These are phyloP conservation scores for Endogone sp. DNA, from an alignment of 192 early-diverging fungal genomes.

Conservation along the genomic window DNA sequence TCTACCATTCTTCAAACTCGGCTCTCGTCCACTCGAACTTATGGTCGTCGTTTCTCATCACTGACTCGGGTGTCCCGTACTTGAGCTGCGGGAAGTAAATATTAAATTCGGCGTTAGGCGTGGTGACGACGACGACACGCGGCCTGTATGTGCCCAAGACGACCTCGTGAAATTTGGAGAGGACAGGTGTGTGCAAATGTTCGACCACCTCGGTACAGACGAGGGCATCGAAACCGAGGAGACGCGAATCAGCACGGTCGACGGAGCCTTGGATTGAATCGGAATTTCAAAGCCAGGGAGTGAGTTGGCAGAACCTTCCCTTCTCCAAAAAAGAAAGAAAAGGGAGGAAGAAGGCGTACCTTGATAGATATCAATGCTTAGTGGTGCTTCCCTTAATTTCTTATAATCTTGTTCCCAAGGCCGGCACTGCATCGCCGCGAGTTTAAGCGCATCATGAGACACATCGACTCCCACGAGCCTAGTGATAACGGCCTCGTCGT, in stretches of 20 bases:
- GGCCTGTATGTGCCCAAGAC: conserved; percentile 70
- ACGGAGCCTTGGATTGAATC: conserved; percentile 42
- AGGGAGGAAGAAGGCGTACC: conserved; percentile 32
- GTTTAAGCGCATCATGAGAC: conserved; percentile 30
- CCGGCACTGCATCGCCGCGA: conserved; percentile 44
- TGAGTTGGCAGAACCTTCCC: conserved; percentile 6
- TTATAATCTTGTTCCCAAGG: conserved; percentile 57
- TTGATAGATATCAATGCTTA: conserved; percentile 62
- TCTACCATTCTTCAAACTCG: conserved; percentile 81
- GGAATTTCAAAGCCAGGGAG: background rate
- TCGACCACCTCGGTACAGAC: conserved; percentile 85
- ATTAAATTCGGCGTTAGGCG: conserved; percentile 92
- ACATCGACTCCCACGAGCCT: conserved; percentile 73
- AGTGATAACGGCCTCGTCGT: conserved; percentile 46
- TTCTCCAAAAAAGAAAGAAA: background rate
- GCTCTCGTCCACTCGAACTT: conserved; percentile 94
- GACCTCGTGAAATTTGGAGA: conserved; percentile 53
- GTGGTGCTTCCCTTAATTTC: conserved; percentile 52
- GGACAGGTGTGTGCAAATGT: conserved; percentile 60
- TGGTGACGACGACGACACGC: conserved; percentile 63
- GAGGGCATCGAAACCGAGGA: conserved; percentile 66
- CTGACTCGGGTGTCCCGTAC: conserved; percentile 61
- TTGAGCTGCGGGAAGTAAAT: conserved; percentile 73
- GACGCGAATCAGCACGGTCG: conserved; percentile 38
- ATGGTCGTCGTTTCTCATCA: conserved; percentile 82